Base-by-base conservation (phyloP, 2,329 filamentous ascomycete species). In the Claviceps lovelessii region DNA sequence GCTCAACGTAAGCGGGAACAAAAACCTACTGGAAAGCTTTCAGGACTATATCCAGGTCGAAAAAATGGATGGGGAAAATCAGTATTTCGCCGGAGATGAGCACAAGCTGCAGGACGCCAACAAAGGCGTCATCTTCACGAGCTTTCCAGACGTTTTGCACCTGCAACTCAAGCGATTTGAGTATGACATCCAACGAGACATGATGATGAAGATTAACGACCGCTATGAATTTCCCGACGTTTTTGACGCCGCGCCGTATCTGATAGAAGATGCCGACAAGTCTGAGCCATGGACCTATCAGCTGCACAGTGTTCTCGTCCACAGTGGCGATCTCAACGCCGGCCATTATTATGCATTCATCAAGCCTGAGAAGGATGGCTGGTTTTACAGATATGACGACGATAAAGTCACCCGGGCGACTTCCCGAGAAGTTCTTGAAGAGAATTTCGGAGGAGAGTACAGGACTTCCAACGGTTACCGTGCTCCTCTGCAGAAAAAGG, bases 171-270 rank as follows among this genome's bases (percentile, higher is more conserved):
- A 97, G 73, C 86, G 93, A 53, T 98, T 98, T 69, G 90, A 98
- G 68, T 98, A 98, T 71, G 93, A 98, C 70, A 87, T 96, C 63
- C 86, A 95, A 61, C 83, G 88, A 62, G 91, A 97, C 66, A 90
- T 89, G 59, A 96, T 97, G 88, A 96, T 95, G 86, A 98, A 98
- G 73, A 90, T 98, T 67, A 94, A 95, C 64, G 89, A 94, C 63
- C 83, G 88, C 55, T 91, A 93, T 72, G 89, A 94, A 64, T 95
- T 93, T 61, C 89, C 88, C 1, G 88, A 94, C 57, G 73, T 80
- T 55, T 89, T 90, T 63, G 88, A 95, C 65, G 88, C 90, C 7
- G 76, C 87, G 0, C 90, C 90, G 0, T 98, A 93, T 66, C 80
- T 98, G 23, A 86, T 89, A 13, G 84, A 89, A 29, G 84, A 88